Percentiles rank a stretch among this genome's conserved stretches.
Evolutionary conservation across 2,329 filamentous ascomycete species (phyloP).

Genomic region (Cordyceps cicadae): DNA sequence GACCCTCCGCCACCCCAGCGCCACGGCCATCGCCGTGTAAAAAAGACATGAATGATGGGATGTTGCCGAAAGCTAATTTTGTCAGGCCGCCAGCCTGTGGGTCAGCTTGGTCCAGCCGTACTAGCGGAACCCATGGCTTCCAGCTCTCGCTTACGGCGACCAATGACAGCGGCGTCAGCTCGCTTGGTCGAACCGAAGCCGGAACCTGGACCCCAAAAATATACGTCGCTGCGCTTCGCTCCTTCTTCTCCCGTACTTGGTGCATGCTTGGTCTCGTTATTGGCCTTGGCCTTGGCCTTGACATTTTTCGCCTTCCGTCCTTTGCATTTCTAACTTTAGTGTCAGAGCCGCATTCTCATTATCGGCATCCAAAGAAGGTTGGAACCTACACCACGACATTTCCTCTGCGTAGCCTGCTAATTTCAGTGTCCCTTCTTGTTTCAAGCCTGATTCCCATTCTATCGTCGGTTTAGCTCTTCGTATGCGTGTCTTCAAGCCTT

Average conservation of each 20-base stretch:
- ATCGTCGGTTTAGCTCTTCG: not conserved
- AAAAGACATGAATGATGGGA: not conserved
- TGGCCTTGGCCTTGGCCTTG: no score
- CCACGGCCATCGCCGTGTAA: no score
- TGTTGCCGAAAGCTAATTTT: not conserved
- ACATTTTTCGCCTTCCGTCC: no score
- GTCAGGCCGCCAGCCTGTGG: not conserved
- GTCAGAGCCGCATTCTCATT: not conserved
- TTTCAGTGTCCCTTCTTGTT: not conserved
- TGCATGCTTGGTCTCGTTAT: no score
- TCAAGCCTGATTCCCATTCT: no score
- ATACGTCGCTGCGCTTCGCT: not conserved
- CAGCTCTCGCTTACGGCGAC: slow-evolving; percentile 12
- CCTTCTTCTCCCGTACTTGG: no score
- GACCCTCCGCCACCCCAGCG: not conserved
- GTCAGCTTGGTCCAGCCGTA: not conserved
- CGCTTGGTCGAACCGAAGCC: slow-evolving; percentile 8
- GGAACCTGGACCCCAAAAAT: not conserved
- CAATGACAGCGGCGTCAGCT: slow-evolving; percentile 9
- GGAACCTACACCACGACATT: not conserved
- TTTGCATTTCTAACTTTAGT: no score
- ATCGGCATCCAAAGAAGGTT: not conserved
- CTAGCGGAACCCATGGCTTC: slow-evolving; percentile 4
- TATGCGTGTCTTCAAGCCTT: not conserved
- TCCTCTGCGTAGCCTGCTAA: not conserved